A percentile compares a stretch with the other conserved stretches of the same genome.
Conservation (phyloP, 306 rosid genomes). For the Albizia julibrissin region DNA sequence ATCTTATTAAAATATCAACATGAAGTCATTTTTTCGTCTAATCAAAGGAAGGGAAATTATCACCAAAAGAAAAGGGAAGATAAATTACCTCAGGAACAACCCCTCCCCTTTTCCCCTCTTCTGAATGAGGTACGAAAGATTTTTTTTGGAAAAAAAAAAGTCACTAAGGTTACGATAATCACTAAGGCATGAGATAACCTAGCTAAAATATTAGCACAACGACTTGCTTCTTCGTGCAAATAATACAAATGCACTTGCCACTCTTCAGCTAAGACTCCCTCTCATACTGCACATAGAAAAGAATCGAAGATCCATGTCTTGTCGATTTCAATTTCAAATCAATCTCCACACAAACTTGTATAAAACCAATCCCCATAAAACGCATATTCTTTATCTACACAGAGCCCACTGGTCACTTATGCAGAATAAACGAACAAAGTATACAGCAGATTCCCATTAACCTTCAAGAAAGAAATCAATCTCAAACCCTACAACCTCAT, state of each 20-base stretch:
- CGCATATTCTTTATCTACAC: constrained; percentile 47
- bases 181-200: not conserved
- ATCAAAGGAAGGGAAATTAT: too few relatives aligned
- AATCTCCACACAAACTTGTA: constrained; percentile 18
- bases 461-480: constrained; percentile 62
- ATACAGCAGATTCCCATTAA: constrained; percentile 44
- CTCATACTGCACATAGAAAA: constrained; percentile 19
- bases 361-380: constrained; percentile 28
- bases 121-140: too few relatives aligned
- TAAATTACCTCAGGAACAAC: too few relatives aligned
- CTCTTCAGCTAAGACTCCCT: not conserved
- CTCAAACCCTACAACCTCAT: constrained; percentile 46
- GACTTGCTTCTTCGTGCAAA: not conserved
- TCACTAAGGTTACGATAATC: not conserved
- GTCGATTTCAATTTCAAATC: constrained; percentile 25
- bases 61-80: too few relatives aligned
- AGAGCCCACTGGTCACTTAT: constrained; percentile 37
- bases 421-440: constrained; percentile 37
- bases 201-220: not conserved
- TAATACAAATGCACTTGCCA: not conserved
- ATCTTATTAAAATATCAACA: too few relatives aligned
- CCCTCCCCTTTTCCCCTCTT: too few relatives aligned
- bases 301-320: constrained; percentile 11
- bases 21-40: too few relatives aligned
- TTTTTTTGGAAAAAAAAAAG: too few relatives aligned